Evolutionary conservation across 768 basidiomycete species (phyloP), one percentile per base, ranked within the genome.

Genomic region (Porphyrellus cyaneotinctus): DNA sequence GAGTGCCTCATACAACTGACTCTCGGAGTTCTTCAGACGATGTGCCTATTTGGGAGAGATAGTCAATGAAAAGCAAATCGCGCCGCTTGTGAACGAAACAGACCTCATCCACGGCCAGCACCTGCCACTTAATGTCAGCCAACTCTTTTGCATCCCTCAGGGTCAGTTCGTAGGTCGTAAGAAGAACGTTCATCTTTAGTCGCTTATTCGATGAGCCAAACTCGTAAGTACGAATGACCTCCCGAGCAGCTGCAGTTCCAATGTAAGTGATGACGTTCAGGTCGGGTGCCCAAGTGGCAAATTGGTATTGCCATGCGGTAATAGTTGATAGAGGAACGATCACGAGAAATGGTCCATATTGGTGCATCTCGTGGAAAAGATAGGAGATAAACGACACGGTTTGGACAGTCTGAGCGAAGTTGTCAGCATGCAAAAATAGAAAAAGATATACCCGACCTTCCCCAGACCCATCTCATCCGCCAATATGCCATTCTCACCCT

Each of bases 391-490:
- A 95, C 0, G 94, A 72, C 12, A 98, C 95, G 0, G 95, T 95
- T 77, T 99, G 97, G 8, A 99, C 95, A 18, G 90, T 92, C 88
- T 92, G 55, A 3, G 33, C 12, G 37, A 36, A 56, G 15, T 12
- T 15, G 47, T 64, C 45, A 63, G 53, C n/a, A 53, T 18, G 52
- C 58, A 41, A 24, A 13, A 43, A 11, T 53, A 17, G 28, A 33
- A 17, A 43, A 17, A 51, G 26, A 11, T 30, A 24, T 24, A 18
- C 60, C 48, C 56, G 42, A 88, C 81, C 83, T 99, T 99, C 49
- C 97, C 97, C 23, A 99, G 87, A 68, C 97, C 97, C 97, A 98
- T 99, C 79, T 99, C 97, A 64, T 99, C 97, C 1, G 97, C 97
- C 32, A 99, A 74, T 53, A 99, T 97, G 18, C 97, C 97, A 66